phyloP scores from a whole-genome alignment of 1,284 basidiomycete species.

The Wolfiporia cocos region DNA sequence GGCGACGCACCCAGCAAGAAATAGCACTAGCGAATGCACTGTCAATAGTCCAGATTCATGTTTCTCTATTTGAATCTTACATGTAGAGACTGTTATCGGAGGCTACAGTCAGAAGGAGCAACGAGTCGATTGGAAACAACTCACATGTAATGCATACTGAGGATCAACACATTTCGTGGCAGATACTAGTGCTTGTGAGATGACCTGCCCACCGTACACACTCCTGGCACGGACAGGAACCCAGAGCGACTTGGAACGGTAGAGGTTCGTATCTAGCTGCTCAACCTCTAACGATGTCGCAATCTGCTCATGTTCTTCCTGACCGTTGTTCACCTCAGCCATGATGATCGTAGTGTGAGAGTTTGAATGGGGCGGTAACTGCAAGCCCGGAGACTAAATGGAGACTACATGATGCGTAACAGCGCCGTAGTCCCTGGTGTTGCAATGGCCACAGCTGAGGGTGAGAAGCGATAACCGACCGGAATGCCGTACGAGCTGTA shows the following conservation, averaged over 20 bases:
- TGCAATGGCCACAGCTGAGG: too few relatives aligned
- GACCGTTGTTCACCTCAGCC: conserved; percentile 13
- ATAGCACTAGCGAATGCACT: conserved; percentile 53
- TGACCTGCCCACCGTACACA: conserved; percentile 89
- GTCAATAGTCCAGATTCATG: background rate
- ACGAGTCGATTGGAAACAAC: too few relatives aligned
- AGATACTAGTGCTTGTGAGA: conserved; percentile 80
- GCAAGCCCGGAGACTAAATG: background rate
- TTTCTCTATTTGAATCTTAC: conserved; percentile 33
- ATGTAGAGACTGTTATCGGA: conserved; percentile 54
- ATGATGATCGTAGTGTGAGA: too few relatives aligned
- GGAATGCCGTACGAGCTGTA: too few relatives aligned
- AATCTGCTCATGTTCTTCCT: conserved; percentile 40
- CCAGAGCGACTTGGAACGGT: conserved; percentile 70
- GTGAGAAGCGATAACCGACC: too few relatives aligned
- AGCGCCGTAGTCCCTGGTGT: too few relatives aligned
- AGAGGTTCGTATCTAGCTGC: conserved; percentile 70
- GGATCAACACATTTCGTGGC: conserved; percentile 71
- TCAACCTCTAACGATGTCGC: conserved; percentile 74
- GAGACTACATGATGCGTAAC: too few relatives aligned
- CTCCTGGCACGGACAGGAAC: conserved; percentile 63
- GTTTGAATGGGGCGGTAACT: background rate
- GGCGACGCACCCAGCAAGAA: conserved; percentile 78
- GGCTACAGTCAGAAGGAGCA: conserved; percentile 9
- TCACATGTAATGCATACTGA: conserved; percentile 67